Percentiles rank a stretch among this genome's conserved stretches.
phyloP scores from a whole-genome alignment of 2,329 filamentous ascomycete genomes.

The Paracamarosporium sp. region DNA sequence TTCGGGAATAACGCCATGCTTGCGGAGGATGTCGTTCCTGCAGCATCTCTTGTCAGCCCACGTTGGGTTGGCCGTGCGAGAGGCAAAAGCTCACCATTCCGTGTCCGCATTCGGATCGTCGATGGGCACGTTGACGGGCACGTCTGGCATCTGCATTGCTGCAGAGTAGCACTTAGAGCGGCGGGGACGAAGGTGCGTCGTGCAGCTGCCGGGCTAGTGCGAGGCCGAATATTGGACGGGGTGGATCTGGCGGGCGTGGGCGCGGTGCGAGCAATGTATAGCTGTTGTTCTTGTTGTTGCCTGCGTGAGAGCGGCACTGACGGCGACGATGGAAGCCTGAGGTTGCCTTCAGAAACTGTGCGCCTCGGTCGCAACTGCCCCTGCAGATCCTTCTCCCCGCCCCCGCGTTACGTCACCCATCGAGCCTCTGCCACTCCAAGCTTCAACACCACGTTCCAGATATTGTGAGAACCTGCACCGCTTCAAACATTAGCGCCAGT shows the following conservation, averaged over 20 bases:
- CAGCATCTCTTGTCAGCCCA: slow-evolving; percentile 2
- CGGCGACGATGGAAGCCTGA: slow-evolving; percentile 7
- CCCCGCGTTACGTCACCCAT: slow-evolving; percentile 7
- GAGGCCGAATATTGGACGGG: background rate
- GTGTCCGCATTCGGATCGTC: slow-evolving; percentile 97
- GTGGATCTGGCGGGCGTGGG: background rate
- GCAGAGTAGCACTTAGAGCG: background rate
- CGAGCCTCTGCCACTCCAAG: background rate
- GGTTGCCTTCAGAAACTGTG: slow-evolving; percentile 8
- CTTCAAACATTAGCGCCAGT: too few species aligned
- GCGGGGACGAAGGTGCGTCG: background rate
- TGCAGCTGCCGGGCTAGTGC: background rate
- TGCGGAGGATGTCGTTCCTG: slow-evolving; percentile 98
- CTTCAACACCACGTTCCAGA: background rate
- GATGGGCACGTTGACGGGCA: slow-evolving; percentile 79
- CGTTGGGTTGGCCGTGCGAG: background rate
- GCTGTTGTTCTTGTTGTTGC: slow-evolving; percentile 5
- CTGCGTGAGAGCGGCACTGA: slow-evolving; percentile 5
- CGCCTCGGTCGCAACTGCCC: background rate
- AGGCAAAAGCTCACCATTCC: slow-evolving; percentile 76
- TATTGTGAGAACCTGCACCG: background rate
- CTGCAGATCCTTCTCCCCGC: slow-evolving; percentile 8
- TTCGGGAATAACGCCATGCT: slow-evolving; percentile 96
- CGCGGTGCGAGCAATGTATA: background rate
- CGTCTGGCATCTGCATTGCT: slow-evolving; percentile 54